phyloP scores from a whole-genome alignment of 179 eudicot species.

The Amaranthus tricolor region DNA sequence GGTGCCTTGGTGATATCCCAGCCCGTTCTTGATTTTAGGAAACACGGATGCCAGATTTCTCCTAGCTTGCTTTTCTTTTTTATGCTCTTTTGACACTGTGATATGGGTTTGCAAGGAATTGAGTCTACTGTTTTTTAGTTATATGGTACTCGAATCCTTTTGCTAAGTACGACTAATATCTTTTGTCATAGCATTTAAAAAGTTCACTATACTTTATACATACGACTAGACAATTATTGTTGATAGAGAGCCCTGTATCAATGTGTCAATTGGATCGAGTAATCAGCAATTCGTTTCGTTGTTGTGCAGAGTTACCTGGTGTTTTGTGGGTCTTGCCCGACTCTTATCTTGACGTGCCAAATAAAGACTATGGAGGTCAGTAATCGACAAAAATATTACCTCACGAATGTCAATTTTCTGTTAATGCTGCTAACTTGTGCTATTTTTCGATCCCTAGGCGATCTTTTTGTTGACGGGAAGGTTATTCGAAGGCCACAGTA shows the following conservation, averaged over 20 bases:
- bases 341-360: constrained; percentile 95
- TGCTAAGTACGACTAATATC: background rate
- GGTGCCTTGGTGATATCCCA: too few species aligned
- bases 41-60: too few species aligned
- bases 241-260: background rate
- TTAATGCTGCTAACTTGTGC: constrained; percentile 1
- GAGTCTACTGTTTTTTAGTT: background rate
- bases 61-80: too few species aligned
- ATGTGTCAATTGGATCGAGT: background rate
- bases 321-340: constrained; percentile 97
- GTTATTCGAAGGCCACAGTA: constrained; percentile 84
- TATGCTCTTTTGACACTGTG: background rate
- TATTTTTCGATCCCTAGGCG: constrained; percentile 45
- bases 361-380: constrained; percentile 97
- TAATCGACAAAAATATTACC: constrained; percentile 7
- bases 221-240: too few species aligned
- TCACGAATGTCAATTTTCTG: background rate
- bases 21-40: too few species aligned
- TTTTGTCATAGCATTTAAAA: background rate
- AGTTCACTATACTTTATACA: background rate
- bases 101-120: background rate
- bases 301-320: constrained; percentile 59
- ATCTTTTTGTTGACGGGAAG: constrained; percentile 74
- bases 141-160: background rate
- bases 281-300: constrained; percentile 4